Evolutionary conservation across 352 stramenopile species (phyloP).

Genomic region (Pythium grandisporangium): DNA sequence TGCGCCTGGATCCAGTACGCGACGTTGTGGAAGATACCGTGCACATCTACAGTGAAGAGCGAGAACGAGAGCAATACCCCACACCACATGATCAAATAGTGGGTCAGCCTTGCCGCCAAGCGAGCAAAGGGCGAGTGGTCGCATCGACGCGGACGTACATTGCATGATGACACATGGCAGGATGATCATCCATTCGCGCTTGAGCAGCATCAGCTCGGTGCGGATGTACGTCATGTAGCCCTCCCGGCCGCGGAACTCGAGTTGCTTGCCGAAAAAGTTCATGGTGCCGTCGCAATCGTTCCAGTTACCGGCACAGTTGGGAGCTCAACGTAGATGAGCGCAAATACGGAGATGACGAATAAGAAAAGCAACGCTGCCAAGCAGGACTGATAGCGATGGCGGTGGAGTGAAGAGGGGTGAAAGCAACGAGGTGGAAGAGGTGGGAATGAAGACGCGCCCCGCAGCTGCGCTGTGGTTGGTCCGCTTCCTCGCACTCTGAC

Average conservation of each 20-base stretch:
- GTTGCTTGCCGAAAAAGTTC: too few species aligned
- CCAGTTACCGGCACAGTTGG: too few species aligned
- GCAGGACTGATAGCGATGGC: too few species aligned
- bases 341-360: too few species aligned
- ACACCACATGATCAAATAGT: background rate
- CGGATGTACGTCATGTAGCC: slow-evolving; percentile 55
- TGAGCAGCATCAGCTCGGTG: slow-evolving; percentile 51
- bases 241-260: slow-evolving; percentile 38
- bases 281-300: too few species aligned
- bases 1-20: slow-evolving; percentile 78
- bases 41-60: slow-evolving; percentile 29
- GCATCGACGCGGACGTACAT: slow-evolving; percentile 25
- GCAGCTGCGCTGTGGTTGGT: too few species aligned
- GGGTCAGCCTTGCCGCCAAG: background rate
- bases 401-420: too few species aligned
- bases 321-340: too few species aligned
- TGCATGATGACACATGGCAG: slow-evolving; percentile 77
- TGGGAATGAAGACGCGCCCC: too few species aligned
- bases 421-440: too few species aligned
- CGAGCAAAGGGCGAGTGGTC: background rate
- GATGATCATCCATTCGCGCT: slow-evolving; percentile 64
- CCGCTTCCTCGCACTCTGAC: too few species aligned
- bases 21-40: slow-evolving; percentile 80
- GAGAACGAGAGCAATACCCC: background rate
- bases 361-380: too few species aligned